Conservation (phyloP, 179 eudicot genomes). For the Spinacia oleracea region DNA sequence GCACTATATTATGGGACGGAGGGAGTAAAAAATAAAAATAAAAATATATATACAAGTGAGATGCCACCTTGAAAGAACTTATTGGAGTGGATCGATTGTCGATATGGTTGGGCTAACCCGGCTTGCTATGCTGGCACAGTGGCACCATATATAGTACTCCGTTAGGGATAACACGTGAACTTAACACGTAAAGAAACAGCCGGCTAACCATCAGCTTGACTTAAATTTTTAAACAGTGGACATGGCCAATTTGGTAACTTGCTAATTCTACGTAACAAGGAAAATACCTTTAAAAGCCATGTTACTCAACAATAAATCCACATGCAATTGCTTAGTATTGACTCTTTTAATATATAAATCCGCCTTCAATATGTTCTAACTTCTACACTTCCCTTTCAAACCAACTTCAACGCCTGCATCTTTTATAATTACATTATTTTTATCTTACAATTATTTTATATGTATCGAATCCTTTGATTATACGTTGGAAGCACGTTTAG, state of each 20-base stretch:
- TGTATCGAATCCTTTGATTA: background rate
- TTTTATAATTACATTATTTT: background rate
- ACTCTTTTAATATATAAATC: conserved; percentile 22
- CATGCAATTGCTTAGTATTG: conserved; percentile 28
- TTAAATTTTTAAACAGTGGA: background rate
- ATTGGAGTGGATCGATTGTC: too few relatives aligned
- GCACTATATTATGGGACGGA: too few relatives aligned
- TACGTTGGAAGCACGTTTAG: conserved; percentile 33
- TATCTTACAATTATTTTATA: background rate
- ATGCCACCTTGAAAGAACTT: background rate
- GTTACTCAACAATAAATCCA: conserved; percentile 31
- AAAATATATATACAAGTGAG: too few relatives aligned
- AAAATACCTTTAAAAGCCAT: conserved; percentile 26
- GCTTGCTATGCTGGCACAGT: too few relatives aligned
- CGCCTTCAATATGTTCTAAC: background rate
- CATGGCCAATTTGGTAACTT: background rate
- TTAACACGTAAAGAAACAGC: background rate
- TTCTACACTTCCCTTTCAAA: conserved; percentile 8
- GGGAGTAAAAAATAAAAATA: too few relatives aligned
- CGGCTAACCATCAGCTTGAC: background rate
- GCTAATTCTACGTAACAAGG: background rate
- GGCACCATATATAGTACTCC: too few relatives aligned
- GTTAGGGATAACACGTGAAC: background rate
- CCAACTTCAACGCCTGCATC: conserved; percentile 4
- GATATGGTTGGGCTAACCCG: too few relatives aligned